Percentiles rank a stretch among this genome's conserved stretches.
Evolutionary conservation across 2,329 filamentous ascomycete genomes (phyloP).

Genomic region (Penicillium sp.): DNA sequence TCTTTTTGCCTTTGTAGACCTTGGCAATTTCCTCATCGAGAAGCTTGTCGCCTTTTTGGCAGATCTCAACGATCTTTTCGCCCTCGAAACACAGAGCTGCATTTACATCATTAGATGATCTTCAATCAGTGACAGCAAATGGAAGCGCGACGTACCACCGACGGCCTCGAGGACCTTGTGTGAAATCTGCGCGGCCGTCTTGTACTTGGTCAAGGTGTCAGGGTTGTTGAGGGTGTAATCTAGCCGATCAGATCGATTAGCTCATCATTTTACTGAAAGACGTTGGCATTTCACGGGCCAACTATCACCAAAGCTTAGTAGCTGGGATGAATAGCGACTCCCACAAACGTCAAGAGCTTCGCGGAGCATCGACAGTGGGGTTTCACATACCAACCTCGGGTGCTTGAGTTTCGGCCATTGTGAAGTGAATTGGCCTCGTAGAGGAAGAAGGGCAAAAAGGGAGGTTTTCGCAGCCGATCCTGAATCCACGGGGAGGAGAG

Average conservation of each 20-base stretch:
- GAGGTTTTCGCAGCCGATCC: conserved; percentile 16
- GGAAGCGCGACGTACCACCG: conserved; percentile 43
- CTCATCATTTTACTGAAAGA: too few species aligned
- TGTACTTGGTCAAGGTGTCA: conserved; percentile 97
- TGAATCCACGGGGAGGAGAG: conserved; percentile 20
- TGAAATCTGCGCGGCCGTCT: conserved; percentile 89
- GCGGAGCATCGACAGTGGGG: conserved; percentile 17
- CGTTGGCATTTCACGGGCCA: not conserved
- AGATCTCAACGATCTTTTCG: conserved; percentile 88
- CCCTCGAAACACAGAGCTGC: conserved; percentile 68
- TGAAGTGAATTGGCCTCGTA: conserved; percentile 27
- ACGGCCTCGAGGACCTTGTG: conserved; percentile 92
- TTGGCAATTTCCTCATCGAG: conserved; percentile 89
- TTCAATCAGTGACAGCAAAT: too few species aligned
- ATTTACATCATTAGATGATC: conserved; percentile 17
- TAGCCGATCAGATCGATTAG: conserved; percentile 36
- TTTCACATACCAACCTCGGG: conserved; percentile 40
- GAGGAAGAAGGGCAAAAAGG: conserved; percentile 13
- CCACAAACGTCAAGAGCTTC: conserved; percentile 34
- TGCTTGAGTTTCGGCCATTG: conserved; percentile 37
- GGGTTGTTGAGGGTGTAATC: conserved; percentile 88
- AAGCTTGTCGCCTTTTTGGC: conserved; percentile 91
- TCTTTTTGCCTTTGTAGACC: conserved; percentile 98
- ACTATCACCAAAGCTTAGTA: conserved; percentile 18
- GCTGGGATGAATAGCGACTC: conserved; percentile 15